Conservation (phyloP, 495 filamentous ascomycete species). For the Daldinia loculata region DNA sequence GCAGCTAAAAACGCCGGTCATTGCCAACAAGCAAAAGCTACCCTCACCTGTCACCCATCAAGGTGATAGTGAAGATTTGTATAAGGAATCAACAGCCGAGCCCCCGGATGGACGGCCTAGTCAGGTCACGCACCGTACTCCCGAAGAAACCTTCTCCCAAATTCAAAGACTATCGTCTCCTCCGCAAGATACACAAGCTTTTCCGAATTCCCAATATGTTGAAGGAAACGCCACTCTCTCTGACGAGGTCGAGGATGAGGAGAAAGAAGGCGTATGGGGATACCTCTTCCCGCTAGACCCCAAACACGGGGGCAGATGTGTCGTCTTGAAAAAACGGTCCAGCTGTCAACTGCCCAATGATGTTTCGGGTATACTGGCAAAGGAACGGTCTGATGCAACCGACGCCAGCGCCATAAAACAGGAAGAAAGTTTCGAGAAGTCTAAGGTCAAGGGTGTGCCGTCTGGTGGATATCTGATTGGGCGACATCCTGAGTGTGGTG, state of each 20-base stretch:
- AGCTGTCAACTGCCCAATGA: slow-evolving; percentile 67
- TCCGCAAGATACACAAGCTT: slow-evolving; percentile 68
- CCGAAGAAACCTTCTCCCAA: slow-evolving; percentile 57
- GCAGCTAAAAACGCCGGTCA: slow-evolving; percentile 65
- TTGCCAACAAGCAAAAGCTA: slow-evolving; percentile 70
- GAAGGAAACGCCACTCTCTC: slow-evolving; percentile 77
- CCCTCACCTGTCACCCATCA: slow-evolving; percentile 84
- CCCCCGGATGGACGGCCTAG: slow-evolving; percentile 70
- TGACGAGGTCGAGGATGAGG: slow-evolving; percentile 84
- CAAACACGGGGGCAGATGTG: slow-evolving; percentile 66
- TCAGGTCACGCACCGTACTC: slow-evolving; percentile 61
- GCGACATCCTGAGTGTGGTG: slow-evolving; percentile 93
- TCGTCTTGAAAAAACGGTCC: slow-evolving; percentile 75
- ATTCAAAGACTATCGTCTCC: slow-evolving; percentile 61
- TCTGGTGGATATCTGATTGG: slow-evolving; percentile 92
- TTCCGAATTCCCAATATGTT: slow-evolving; percentile 83
- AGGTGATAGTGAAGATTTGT: slow-evolving; percentile 67
- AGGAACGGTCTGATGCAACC: slow-evolving; percentile 50
- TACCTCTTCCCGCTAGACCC: slow-evolving; percentile 86
- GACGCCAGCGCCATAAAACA: slow-evolving; percentile 55
- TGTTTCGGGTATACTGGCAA: slow-evolving; percentile 29
- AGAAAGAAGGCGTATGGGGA: slow-evolving; percentile 93
- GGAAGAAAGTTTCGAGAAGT: slow-evolving; percentile 66
- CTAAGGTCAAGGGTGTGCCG: slow-evolving; percentile 63
- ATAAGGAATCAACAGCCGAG: slow-evolving; percentile 76